Evolutionary conservation across 176 grass and related monocot species (phyloP).

Genomic region (Pontederia paniculata): DNA sequence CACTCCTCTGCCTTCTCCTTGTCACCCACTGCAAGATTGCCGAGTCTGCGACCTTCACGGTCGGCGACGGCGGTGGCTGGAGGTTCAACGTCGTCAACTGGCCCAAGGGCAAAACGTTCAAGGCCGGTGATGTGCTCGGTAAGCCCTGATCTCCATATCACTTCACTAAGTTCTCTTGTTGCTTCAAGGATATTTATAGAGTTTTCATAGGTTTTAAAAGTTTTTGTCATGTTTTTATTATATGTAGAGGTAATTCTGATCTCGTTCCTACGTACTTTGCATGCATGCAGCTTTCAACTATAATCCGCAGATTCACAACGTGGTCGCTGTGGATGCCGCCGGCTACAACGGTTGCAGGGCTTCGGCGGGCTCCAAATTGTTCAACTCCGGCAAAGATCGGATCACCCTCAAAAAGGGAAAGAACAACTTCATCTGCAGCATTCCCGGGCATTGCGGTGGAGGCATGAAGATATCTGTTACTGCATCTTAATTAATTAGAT

Average conservation of each 20-base stretch:
- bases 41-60: slow-evolving; percentile 32
- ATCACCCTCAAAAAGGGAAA: slow-evolving; percentile 32
- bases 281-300: slow-evolving; percentile 54
- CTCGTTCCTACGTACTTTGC: not conserved
- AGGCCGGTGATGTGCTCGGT: slow-evolving; percentile 54
- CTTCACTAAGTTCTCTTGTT: not conserved
- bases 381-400: slow-evolving; percentile 40
- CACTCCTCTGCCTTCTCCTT: slow-evolving; percentile 17
- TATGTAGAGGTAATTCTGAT: not conserved
- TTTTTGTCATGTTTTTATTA: too few species aligned
- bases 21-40: slow-evolving; percentile 20
- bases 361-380: slow-evolving; percentile 4
- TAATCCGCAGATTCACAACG: slow-evolving; percentile 35
- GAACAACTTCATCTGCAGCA: slow-evolving; percentile 73
- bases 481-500: not conserved
- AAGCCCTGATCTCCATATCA: not conserved
- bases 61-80: slow-evolving; percentile 41
- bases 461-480: slow-evolving; percentile 65
- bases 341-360: slow-evolving; percentile 40
- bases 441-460: slow-evolving; percentile 34
- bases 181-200: not conserved
- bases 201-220: too few species aligned
- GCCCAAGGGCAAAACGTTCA: slow-evolving; percentile 46
- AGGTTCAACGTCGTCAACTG: slow-evolving; percentile 32
- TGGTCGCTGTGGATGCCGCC: slow-evolving; percentile 41